These are phyloP conservation scores for Musa balbisiana DNA, from an alignment of 202 grass and related monocot species.

Conservation along the genomic window DNA sequence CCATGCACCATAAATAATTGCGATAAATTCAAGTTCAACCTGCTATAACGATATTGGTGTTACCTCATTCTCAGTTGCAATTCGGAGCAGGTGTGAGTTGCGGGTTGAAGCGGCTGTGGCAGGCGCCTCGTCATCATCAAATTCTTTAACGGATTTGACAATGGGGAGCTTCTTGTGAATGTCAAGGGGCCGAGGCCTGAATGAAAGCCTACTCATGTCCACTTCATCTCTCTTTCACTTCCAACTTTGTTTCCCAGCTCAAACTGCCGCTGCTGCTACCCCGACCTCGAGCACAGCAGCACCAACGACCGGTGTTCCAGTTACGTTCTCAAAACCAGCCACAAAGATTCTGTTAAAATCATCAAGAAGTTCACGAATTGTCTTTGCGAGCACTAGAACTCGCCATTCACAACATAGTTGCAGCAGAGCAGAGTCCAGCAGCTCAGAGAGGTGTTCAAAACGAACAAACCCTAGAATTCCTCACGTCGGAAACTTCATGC, in stretches of 20 bases:
- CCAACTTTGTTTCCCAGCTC: conserved; percentile 6
- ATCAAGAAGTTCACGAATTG: neutral
- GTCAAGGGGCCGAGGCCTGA: conserved; percentile 94
- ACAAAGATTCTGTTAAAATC: neutral
- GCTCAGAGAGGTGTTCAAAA: neutral
- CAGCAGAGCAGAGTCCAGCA: neutral
- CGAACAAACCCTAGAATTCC: neutral
- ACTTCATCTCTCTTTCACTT: conserved; percentile 39
- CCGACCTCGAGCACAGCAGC: neutral
- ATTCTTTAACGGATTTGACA: conserved; percentile 76
- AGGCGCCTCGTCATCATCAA: conserved; percentile 76
- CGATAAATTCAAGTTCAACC: neutral
- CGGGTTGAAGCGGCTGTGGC: conserved; percentile 26
- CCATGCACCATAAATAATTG: too few relatives aligned
- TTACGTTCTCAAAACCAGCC: neutral
- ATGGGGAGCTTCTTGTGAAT: conserved; percentile 98
- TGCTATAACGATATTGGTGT: neutral
- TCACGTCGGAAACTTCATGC: neutral
- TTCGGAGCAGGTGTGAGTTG: conserved; percentile 37
- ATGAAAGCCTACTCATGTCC: conserved; percentile 78
- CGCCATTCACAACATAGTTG: conserved; percentile 5
- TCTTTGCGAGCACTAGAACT: neutral
- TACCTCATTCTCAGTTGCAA: conserved; percentile 62
- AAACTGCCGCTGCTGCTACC: neutral
- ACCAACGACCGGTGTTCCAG: neutral